Evolutionary conservation across 257 asterid genomes (phyloP).

Genomic region (Datura wrightii): DNA sequence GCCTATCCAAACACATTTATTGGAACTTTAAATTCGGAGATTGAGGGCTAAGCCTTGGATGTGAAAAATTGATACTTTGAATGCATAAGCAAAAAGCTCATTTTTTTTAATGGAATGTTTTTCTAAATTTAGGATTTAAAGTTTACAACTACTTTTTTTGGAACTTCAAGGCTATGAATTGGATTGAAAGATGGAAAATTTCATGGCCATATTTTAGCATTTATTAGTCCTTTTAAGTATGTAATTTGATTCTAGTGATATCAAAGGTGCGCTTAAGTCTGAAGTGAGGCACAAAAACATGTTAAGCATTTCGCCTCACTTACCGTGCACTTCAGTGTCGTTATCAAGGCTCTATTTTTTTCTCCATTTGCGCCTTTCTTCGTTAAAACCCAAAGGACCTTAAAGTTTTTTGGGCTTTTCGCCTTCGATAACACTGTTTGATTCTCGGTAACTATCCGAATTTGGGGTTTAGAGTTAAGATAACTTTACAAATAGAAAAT

Average conservation of each 20-base stretch:
- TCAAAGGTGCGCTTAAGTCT: too few relatives aligned
- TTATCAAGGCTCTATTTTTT: too few relatives aligned
- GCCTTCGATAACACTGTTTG: neutral
- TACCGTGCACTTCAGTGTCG: too few relatives aligned
- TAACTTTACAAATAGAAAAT: conserved; percentile 11
- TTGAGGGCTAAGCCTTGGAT: neutral
- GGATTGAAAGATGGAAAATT: neutral
- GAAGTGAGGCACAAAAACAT: too few relatives aligned
- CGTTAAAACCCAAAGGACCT: too few relatives aligned
- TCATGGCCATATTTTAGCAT: neutral
- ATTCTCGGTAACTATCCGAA: neutral
- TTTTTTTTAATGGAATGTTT: neutral
- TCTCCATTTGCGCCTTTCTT: too few relatives aligned
- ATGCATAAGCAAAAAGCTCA: neutral
- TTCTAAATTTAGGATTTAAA: neutral
- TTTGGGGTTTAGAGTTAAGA: neutral
- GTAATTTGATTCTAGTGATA: neutral
- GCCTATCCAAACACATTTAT: neutral
- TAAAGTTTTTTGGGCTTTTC: too few relatives aligned
- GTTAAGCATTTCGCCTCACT: too few relatives aligned
- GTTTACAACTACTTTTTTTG: neutral
- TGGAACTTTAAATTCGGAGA: neutral
- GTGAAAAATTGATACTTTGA: neutral
- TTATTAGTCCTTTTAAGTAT: conserved; percentile 13
- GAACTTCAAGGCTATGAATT: neutral